These are phyloP conservation scores for Arthrobotrys entomopaga DNA, from an alignment of 2,329 filamentous ascomycete species.

Conservation along the genomic window DNA sequence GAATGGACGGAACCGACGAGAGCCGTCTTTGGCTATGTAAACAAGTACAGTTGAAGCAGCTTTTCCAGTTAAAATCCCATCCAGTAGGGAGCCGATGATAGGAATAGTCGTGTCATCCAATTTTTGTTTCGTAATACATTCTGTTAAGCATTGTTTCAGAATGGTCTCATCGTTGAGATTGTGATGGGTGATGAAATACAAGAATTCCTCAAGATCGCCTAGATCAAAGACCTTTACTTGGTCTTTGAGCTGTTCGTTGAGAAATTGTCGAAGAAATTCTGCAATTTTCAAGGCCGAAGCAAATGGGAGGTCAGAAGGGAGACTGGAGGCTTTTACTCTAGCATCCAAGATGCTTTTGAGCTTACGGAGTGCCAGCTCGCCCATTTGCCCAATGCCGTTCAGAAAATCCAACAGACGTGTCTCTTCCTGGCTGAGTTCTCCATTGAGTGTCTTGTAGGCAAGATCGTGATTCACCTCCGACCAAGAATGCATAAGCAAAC, in stretches of 20 bases:
- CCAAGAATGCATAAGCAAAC: slow-evolving; percentile 9
- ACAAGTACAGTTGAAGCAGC: too few species aligned
- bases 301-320: background rate
- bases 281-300: background rate
- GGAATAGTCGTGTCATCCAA: too few species aligned
- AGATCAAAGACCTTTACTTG: slow-evolving; percentile 9
- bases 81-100: too few species aligned
- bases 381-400: slow-evolving; percentile 8
- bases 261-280: slow-evolving; percentile 8
- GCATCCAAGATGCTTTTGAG: slow-evolving; percentile 7
- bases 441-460: slow-evolving; percentile 10
- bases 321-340: slow-evolving; percentile 5
- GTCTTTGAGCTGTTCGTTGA: background rate
- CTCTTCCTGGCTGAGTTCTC: background rate
- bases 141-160: background rate
- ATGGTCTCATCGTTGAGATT: background rate
- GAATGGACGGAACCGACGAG: too few species aligned
- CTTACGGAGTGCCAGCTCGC: slow-evolving; percentile 6
- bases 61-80: too few species aligned
- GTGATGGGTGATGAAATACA: background rate
- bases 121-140: too few species aligned
- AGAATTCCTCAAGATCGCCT: slow-evolving; percentile 2
- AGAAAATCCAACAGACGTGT: slow-evolving; percentile 1
- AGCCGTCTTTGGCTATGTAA: too few species aligned
- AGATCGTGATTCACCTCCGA: slow-evolving; percentile 7